Conservation (phyloP, 129 eudicot genomes). For the Deinandra increscens region DNA sequence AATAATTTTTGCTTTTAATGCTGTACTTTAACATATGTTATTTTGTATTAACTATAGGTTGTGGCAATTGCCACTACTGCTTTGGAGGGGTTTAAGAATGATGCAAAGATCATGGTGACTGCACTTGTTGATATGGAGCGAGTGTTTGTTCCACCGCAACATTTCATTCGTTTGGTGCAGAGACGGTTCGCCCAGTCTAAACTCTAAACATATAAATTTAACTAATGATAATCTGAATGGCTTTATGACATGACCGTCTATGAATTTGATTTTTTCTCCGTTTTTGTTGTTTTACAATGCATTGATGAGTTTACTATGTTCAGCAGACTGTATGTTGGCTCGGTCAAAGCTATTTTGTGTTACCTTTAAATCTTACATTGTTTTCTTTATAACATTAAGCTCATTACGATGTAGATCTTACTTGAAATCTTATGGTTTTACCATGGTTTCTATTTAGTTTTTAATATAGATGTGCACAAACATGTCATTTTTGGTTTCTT, state of each 20-base stretch:
- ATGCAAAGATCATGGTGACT: conserved; percentile 91
- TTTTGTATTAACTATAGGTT: conserved; percentile 45
- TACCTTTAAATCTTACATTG: neutral
- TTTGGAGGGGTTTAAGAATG: conserved; percentile 79
- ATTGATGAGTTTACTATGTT: no score
- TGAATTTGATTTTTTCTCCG: neutral
- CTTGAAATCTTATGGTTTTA: conserved; percentile 6
- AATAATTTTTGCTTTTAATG: neutral
- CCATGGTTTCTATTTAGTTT: neutral
- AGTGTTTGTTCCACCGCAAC: conserved; percentile 98
- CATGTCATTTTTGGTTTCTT: neutral
- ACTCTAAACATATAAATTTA: neutral
- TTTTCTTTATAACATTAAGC: neutral
- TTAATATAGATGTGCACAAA: conserved; percentile 7
- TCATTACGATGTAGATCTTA: neutral
- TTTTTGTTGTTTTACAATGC: neutral
- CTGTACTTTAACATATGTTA: neutral
- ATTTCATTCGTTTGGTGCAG: conserved; percentile 96
- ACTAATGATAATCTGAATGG: no score
- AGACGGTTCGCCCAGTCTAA: conserved; percentile 60
- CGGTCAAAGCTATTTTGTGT: neutral
- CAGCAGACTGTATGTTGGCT: no score
- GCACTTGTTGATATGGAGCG: conserved; percentile 99
- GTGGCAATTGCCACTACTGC: conserved; percentile 86
- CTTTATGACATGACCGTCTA: neutral